phyloP scores from a whole-genome alignment of 1,139 yeast species.

The Kurtzmaniella quercitrusa region DNA sequence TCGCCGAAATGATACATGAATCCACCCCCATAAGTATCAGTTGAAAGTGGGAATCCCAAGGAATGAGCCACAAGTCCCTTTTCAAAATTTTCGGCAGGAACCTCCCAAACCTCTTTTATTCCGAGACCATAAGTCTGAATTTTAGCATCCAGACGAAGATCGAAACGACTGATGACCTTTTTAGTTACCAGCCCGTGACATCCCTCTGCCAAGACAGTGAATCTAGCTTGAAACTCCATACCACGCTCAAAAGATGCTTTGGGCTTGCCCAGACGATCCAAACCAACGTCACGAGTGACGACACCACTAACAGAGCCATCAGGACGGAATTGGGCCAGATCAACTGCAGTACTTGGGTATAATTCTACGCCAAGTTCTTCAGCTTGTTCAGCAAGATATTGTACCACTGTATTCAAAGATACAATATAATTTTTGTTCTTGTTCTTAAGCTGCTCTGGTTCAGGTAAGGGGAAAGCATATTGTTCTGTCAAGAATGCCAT shows the following conservation, averaged over 20 bases:
- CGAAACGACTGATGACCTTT: conserved; percentile 63
- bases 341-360: conserved; percentile 88
- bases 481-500: conserved; percentile 65
- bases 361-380: conserved; percentile 92
- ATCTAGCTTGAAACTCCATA: conserved; percentile 90
- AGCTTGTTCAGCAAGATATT: conserved; percentile 81
- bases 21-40: conserved; percentile 88
- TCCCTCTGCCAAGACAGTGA: conserved; percentile 91
- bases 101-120: conserved; percentile 96
- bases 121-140: conserved; percentile 95
- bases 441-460: conserved; percentile 88
- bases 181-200: conserved; percentile 93
- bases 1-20: conserved; percentile 97
- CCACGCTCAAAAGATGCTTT: conserved; percentile 86
- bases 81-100: conserved; percentile 74
- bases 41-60: conserved; percentile 80
- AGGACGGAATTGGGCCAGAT: conserved; percentile 61
- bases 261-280: conserved; percentile 69
- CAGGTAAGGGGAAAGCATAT: conserved; percentile 69
- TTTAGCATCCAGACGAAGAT: conserved; percentile 60
- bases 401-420: conserved; percentile 76
- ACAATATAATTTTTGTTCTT: conserved; percentile 80
- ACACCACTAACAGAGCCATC: conserved; percentile 72
- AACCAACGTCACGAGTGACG: conserved; percentile 90
- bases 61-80: conserved; percentile 84